A percentile compares a stretch with the other conserved stretches of the same genome.
Conservation (phyloP, 139 green algal genomes). For the Chlamydomonas asymmetrica region DNA sequence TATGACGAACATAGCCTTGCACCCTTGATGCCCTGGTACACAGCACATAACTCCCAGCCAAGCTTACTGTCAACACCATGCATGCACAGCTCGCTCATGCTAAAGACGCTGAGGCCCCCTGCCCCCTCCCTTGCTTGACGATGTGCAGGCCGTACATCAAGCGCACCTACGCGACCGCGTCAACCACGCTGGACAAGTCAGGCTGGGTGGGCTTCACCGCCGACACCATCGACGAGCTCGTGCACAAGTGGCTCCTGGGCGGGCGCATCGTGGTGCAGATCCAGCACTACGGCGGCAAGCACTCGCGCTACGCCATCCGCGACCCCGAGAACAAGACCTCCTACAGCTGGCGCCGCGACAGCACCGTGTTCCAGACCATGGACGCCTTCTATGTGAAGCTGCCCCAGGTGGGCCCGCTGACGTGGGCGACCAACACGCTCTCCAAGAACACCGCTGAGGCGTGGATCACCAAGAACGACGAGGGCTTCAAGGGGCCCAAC, state of each 20-base stretch:
- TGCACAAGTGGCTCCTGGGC: not conserved
- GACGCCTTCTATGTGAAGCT: conserved; percentile 12
- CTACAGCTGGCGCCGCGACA: conserved; percentile 26
- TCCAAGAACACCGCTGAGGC: not conserved
- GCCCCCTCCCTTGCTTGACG: conserved; percentile 1
- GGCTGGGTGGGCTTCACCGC: conserved; percentile 13
- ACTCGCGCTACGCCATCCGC: conserved; percentile 1
- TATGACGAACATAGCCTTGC: no score
- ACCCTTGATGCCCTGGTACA: no score
- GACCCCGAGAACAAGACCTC: conserved; percentile 23
- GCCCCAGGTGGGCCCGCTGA: no score
- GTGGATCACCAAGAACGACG: conserved; percentile 16
- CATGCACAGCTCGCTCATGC: no score
- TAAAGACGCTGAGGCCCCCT: no score
- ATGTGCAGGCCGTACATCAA: conserved; percentile 9
- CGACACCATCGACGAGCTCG: not conserved
- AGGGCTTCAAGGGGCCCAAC: conserved; percentile 1
- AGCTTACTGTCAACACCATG: no score
- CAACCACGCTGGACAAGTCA: not conserved
- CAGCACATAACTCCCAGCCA: no score
- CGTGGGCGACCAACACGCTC: not conserved
- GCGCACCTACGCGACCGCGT: conserved; percentile 17
- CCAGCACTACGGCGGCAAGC: conserved; percentile 17
- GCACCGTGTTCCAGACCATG: conserved; percentile 4
- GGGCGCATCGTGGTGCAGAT: conserved; percentile 8